Evolutionary conservation across 2,329 filamentous ascomycete species (phyloP), one percentile per base, ranked within the genome.

Genomic region (Pseudogymnoascus sp.): DNA sequence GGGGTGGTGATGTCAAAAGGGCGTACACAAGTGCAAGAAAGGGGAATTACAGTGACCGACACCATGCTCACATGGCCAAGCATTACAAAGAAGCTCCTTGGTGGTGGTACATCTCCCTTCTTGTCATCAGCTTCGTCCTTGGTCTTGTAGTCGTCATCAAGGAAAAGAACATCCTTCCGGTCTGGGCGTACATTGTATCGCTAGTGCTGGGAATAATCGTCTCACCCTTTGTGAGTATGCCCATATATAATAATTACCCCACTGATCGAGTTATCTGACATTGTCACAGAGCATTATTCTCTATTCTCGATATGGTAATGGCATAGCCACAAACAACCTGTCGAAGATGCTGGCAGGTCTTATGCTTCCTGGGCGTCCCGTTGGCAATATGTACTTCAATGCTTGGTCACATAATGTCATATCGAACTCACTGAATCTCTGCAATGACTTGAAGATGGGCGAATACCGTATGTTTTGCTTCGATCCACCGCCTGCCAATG

Each of bases 361-460:
- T 35, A 69, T 82, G 61, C 72, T 75, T 59, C 78, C 74, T 12
- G 72, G 72, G 3, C 64, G 70, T 22, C 73, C 73, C 0, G 18
- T 78, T 4, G 74, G 74, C 7, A 77, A 78, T 62, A 74, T 78
- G 70, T 77, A 77, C 66, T 79, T 79, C 67, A 78, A 81, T 6
- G 77, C 77, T 9, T 84, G 80, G 80, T 83, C 80, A 1, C 82
- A 84, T 69, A 81, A 78, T 37, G 78, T 83, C 57, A 82, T 84
- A 57, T 11, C 61, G 2, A 80, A 80, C 58, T 71, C 75, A 0
- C 77, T 84, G 47, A 78, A 72, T 60, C 71, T 84, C 6, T 79
- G 74, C 37, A 78, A 76, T 53, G 80, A 83, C 63, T 68, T 84
- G 22, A 84, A 84, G 71, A 76, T 83, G 75, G 82, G 82, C 18